phyloP scores from a whole-genome alignment of 192 early-diverging fungal species.

The Coemansia sp. region DNA sequence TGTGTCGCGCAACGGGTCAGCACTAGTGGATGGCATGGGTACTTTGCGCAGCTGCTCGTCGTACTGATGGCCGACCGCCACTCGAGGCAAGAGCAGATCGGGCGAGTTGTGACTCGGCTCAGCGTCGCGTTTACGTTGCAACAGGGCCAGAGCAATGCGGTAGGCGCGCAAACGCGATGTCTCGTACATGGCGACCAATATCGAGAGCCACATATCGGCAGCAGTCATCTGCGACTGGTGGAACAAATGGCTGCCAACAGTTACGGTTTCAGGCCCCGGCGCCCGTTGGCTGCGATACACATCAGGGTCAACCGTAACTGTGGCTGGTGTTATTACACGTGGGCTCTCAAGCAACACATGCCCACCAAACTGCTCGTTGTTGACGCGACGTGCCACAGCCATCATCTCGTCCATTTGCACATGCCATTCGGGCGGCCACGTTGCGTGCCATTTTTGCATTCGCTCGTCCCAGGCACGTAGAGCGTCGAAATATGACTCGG shows the following conservation, averaged over 20 bases:
- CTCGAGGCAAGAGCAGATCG: background rate
- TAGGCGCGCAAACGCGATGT: constrained; percentile 26
- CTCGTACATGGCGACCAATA: constrained; percentile 19
- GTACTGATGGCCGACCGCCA: background rate
- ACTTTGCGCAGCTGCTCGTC: background rate
- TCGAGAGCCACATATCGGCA: constrained; percentile 29
- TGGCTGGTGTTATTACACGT: background rate
- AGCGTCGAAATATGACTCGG: constrained; percentile 15
- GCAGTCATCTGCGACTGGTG: constrained; percentile 9
- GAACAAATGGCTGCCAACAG: constrained; percentile 21
- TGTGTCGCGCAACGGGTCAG: constrained; percentile 26
- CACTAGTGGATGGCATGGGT: background rate
- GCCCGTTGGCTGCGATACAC: background rate
- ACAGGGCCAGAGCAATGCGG: constrained; percentile 24
- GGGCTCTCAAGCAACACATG: background rate
- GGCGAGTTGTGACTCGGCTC: background rate
- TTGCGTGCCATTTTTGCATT: constrained; percentile 11
- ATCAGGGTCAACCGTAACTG: background rate
- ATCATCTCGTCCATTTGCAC: constrained; percentile 16
- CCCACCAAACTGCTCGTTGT: background rate
- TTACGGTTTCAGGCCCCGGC: background rate
- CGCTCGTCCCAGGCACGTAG: constrained; percentile 26
- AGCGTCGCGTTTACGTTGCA: constrained; percentile 2
- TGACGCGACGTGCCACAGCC: background rate
- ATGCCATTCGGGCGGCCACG: constrained; percentile 30